phyloP scores from a whole-genome alignment of 352 stramenopile genomes.

The Plasmopara muralis region DNA sequence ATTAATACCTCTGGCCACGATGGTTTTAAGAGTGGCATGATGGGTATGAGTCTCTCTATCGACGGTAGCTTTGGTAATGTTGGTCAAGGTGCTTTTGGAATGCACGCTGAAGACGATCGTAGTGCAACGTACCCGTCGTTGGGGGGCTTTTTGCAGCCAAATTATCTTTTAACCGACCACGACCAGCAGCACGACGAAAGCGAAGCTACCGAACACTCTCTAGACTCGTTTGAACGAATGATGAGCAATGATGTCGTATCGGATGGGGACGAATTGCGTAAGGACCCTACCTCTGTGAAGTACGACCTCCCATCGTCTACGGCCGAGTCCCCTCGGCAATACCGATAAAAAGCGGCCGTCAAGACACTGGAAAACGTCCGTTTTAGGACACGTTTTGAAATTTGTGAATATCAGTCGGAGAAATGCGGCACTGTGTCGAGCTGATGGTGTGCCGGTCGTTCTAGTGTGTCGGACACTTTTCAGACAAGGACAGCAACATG shows the following conservation, averaged over 20 bases:
- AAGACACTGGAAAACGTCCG: background rate
- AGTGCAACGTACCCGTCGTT: conserved; percentile 42
- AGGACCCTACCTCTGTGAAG: conserved; percentile 20
- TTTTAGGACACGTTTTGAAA: background rate
- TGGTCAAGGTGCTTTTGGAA: conserved; percentile 25
- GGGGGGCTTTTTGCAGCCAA: conserved; percentile 51
- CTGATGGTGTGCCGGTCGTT: background rate
- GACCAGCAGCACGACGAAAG: conserved; percentile 22
- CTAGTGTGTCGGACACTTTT: background rate
- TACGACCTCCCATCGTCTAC: conserved; percentile 34
- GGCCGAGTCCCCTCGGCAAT: conserved; percentile 35
- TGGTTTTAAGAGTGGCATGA: conserved; percentile 42
- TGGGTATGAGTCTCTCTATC: conserved; percentile 38
- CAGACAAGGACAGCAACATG: background rate
- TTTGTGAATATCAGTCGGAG: background rate
- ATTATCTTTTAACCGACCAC: conserved; percentile 42
- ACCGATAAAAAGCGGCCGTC: conserved; percentile 30
- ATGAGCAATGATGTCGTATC: conserved; percentile 27
- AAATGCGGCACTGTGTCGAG: conserved; percentile 1
- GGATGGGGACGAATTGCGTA: conserved; percentile 19
- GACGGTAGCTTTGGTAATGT: conserved; percentile 26
- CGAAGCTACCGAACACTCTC: conserved; percentile 25
- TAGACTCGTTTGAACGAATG: conserved; percentile 42
- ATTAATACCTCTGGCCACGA: conserved; percentile 15
- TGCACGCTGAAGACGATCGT: conserved; percentile 21